Evolutionary conservation across 116 monocot species (phyloP), one percentile per base, ranked within the genome.

Genomic region (Dioscorea cayenensis): DNA sequence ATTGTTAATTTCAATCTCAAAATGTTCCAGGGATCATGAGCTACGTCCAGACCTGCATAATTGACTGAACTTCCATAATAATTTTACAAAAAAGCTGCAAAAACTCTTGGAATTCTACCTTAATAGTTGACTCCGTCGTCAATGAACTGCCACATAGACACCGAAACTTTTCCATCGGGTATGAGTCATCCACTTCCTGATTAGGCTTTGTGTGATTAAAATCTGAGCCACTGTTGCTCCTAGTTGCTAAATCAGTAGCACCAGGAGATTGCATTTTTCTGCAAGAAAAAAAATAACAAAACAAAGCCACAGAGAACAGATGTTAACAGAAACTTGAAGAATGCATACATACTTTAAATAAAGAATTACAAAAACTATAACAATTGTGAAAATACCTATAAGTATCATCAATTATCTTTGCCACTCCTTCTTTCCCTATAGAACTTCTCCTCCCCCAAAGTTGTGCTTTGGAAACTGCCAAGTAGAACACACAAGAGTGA

Each of bases 181-280:
- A 71, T 14, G 78, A 80, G 22, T 80, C 73, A 70, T 78, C 77
- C 18, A 71, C 21, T 76, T 87, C 90, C 67, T 87, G 83, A 67
- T 79, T 87, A 65, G 84, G 85, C 64, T 79, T 92, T 59, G 80
- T 63, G 43, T 52, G 62, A 85, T 78, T 85, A 23, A 77, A 66
- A 32, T 94, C 87, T 70, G 83, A 84, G 29, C 72, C 78, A 71
- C 81, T 85, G 35, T 80, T 85, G 74, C 84, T 84, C 82, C 76
- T 95, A 73, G 92, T 85, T 27, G 90, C 88, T 60, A 92, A 80
- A 72, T 96, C 92, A 32, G 72, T 78, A 43, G 92, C 88, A 21
- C 90, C 86, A 65, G 80, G 79, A 68, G 63, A 65, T 88, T 92
- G 96, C 93, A 92, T 90, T 84, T 92, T 96, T 77, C 96, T 96